phyloP scores from a whole-genome alignment of 2,329 filamentous ascomycete species.

The Thelonectria blattea region DNA sequence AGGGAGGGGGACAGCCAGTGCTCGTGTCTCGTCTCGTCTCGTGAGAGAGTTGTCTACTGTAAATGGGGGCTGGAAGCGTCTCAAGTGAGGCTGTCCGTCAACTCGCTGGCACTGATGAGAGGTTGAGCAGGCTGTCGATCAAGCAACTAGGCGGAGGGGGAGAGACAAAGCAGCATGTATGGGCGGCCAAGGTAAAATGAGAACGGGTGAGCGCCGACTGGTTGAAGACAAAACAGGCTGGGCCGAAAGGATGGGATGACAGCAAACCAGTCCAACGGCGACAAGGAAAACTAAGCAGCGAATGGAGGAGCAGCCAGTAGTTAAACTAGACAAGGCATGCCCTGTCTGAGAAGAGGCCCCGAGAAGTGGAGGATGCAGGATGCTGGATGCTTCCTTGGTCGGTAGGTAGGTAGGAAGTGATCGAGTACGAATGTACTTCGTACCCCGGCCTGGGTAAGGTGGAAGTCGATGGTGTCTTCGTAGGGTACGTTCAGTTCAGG shows the following conservation, averaged over 20 bases:
- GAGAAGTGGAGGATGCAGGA: constrained; percentile 23
- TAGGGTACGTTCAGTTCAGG: constrained; percentile 4
- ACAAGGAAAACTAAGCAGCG: constrained; percentile 22
- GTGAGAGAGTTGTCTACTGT: constrained; percentile 24
- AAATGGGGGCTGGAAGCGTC: constrained; percentile 12
- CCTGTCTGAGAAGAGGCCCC: constrained; percentile 6
- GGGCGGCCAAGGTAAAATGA: constrained; percentile 18
- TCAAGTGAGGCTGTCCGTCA: constrained; percentile 26
- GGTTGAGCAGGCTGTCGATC: constrained; percentile 27
- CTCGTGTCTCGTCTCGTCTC: constrained; percentile 33
- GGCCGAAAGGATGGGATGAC: constrained; percentile 36
- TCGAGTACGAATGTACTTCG: constrained; percentile 2
- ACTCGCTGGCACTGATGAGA: constrained; percentile 29
- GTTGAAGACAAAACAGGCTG: constrained; percentile 29
- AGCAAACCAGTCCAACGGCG: constrained; percentile 30
- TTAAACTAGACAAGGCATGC: constrained; percentile 28
- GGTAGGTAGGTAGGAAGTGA: constrained; percentile 23
- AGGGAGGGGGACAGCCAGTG: constrained; percentile 8
- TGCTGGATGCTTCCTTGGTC: constrained; percentile 25
- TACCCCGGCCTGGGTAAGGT: constrained; percentile 22
- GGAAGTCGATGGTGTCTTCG: constrained; percentile 21
- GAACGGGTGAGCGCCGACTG: constrained; percentile 36
- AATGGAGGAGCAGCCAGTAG: constrained; percentile 24
- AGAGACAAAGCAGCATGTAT: constrained; percentile 18
- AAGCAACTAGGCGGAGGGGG: constrained; percentile 24